Percentiles rank a stretch among this genome's conserved stretches.
These are phyloP conservation scores for Trichoderma hamatum DNA, from an alignment of 2,329 filamentous ascomycete species.

Conservation along the genomic window DNA sequence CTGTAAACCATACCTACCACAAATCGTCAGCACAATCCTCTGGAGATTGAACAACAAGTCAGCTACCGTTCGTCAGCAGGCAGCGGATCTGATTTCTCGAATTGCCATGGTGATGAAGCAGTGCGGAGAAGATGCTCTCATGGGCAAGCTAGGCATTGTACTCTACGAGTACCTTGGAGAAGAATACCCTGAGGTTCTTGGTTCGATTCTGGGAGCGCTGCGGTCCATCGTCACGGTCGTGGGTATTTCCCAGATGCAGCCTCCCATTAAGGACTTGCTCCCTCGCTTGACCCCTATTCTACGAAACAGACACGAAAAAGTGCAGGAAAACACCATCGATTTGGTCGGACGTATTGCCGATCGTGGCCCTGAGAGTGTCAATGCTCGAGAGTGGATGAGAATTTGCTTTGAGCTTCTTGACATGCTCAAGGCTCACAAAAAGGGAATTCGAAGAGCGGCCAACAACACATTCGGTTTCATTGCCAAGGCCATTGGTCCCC, in stretches of 20 bases:
- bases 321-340: conserved; percentile 98
- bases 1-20: conserved; percentile 94
- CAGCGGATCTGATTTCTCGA: conserved; percentile 92
- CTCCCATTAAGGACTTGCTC: conserved; percentile 92
- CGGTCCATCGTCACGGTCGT: conserved; percentile 97
- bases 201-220: conserved; percentile 91
- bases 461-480: conserved; percentile 99
- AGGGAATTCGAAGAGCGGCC: conserved; percentile 94
- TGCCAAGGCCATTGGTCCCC: conserved; percentile 96
- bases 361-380: conserved; percentile 93
- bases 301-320: conserved; percentile 97
- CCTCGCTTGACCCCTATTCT: conserved; percentile 96
- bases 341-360: conserved; percentile 97
- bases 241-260: conserved; percentile 97
- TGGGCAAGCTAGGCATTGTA: conserved; percentile 92
- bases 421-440: conserved; percentile 99
- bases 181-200: conserved; percentile 96
- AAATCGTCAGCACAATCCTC: conserved; percentile 95
- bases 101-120: conserved; percentile 99
- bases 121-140: conserved; percentile 91
- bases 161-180: conserved; percentile 98
- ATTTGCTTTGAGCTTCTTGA: conserved; percentile 99
- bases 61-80: conserved; percentile 93
- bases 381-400: conserved; percentile 98
- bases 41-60: conserved; percentile 98